These are phyloP conservation scores for Halophytophthora batemanensis DNA, from an alignment of 352 stramenopile species.

Conservation along the genomic window DNA sequence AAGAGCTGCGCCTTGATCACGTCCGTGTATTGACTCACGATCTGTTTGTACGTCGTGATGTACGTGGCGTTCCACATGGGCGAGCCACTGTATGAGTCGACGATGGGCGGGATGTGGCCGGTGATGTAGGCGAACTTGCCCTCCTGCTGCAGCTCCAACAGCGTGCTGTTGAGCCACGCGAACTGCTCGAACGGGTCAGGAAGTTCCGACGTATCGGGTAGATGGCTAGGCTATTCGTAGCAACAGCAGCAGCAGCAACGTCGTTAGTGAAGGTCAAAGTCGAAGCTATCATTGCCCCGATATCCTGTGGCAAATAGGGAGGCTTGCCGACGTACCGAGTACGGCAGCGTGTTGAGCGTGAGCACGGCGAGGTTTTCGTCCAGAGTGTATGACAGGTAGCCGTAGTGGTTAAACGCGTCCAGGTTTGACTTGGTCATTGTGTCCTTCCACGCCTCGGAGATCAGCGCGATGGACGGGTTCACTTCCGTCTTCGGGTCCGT, in stretches of 20 bases:
- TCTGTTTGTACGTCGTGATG: conserved; percentile 68
- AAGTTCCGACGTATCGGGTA: conserved; percentile 51
- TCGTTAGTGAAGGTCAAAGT: neutral
- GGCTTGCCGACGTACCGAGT: conserved; percentile 41
- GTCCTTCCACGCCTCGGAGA: conserved; percentile 46
- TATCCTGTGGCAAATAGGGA: neutral
- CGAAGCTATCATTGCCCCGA: neutral
- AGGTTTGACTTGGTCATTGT: conserved; percentile 50
- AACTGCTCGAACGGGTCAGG: conserved; percentile 89
- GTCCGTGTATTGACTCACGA: conserved; percentile 53
- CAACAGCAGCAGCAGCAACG: neutral
- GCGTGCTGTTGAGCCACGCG: conserved; percentile 75
- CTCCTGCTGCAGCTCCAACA: conserved; percentile 36
- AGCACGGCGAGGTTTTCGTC: conserved; percentile 60
- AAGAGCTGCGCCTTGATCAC: conserved; percentile 86
- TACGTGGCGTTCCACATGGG: conserved; percentile 85
- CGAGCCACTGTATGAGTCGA: conserved; percentile 82
- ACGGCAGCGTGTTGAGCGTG: conserved; percentile 75
- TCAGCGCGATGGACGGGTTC: conserved; percentile 52
- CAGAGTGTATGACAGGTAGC: conserved; percentile 55
- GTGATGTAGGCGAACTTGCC: conserved; percentile 74
- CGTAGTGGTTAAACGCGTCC: conserved; percentile 43
- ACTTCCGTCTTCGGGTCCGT: conserved; percentile 41
- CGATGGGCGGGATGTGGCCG: conserved; percentile 88
- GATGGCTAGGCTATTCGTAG: conserved; percentile 41